These are phyloP conservation scores for Fusarium sp. DNA, from an alignment of 2,329 filamentous ascomycete genomes.

Conservation along the genomic window DNA sequence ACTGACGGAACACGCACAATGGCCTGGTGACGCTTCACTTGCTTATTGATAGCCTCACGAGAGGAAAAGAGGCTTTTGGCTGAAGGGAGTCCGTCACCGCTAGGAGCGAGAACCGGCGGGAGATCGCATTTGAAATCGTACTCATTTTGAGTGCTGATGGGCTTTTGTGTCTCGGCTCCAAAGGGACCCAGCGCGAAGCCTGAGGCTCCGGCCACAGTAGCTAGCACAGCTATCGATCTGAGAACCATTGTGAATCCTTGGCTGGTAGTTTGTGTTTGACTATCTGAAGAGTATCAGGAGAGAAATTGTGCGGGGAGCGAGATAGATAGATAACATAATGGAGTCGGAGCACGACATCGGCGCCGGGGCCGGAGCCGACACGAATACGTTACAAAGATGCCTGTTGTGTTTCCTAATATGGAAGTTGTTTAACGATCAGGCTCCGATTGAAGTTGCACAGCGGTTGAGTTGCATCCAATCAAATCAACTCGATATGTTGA, in stretches of 20 bases:
- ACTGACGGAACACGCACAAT: conserved; percentile 66
- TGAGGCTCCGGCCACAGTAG: conserved; percentile 23
- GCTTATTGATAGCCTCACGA: conserved; percentile 50
- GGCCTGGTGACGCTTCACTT: conserved; percentile 62
- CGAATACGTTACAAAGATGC: conserved; percentile 8
- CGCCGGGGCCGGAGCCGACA: conserved; percentile 25
- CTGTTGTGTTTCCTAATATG: conserved; percentile 20
- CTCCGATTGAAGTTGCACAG: not conserved
- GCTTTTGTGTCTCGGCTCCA: conserved; percentile 29
- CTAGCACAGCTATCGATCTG: conserved; percentile 35
- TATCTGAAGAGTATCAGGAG: not conserved
- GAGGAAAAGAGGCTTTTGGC: conserved; percentile 49
- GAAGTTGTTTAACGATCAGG: conserved; percentile 12
- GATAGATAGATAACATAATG: conserved; percentile 12
- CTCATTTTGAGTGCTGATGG: conserved; percentile 18
- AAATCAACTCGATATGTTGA: not conserved
- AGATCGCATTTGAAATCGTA: conserved; percentile 49
- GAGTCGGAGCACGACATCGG: conserved; percentile 29
- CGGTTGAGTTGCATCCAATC: not conserved
- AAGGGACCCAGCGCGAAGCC: conserved; percentile 27
- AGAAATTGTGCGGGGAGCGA: conserved; percentile 12
- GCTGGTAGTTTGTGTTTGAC: not conserved
- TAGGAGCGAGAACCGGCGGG: conserved; percentile 49
- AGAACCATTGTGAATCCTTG: conserved; percentile 28
- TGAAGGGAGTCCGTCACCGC: conserved; percentile 49